Base-by-base conservation (phyloP, 805 yeast species). In the Sungouiella thailandica region DNA sequence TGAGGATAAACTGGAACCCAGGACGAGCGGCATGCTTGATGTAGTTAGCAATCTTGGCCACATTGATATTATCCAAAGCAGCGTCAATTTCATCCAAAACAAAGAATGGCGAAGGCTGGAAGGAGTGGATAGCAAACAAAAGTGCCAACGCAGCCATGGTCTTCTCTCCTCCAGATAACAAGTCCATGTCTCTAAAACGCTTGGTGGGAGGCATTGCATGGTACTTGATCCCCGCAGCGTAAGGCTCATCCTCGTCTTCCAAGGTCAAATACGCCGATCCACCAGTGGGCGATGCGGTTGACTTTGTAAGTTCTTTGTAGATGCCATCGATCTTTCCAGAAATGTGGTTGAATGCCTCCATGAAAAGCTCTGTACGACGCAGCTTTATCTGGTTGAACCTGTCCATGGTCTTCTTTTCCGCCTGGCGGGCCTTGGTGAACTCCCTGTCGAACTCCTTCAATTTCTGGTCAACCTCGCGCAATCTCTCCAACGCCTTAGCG, bases 81-180 rank as follows among this genome's bases (percentile, higher is more conserved):
- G 98, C 97, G 62, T 93, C 98, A n/a, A 93, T 88, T 60, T 93
- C 98, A 57, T 93, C 98, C 27, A 93, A 65, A 0, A 93, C 95
- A 54, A 93, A 90, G 55, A 93, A 93, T 20, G 98, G 98, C 1
- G 96, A 82, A 2, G 97, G 97, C 32, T 81, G 90, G 59, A 66
- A 83, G 0, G 94, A 80, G 55, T 93, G 97, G 26, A 89, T 78
- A 0, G 97, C 89, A 62, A 93, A 93, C 30, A 93, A 58, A 42
- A 93, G 65, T 0, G 97, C 97, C 43, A 93, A 63, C 0, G 98
- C 98, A 2, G 98, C 98, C 56, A 93, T 81, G 2, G 97, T 85
- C 54, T 89, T 88, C 54, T 93, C 98, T 35, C 98, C 98, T 34
- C 98, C 98, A 1, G 96, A 87, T 15, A 93, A 68, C 36, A 84